These are phyloP conservation scores for Neocatenulostroma microsporum DNA, from an alignment of 2,329 filamentous ascomycete genomes.

Conservation along the genomic window DNA sequence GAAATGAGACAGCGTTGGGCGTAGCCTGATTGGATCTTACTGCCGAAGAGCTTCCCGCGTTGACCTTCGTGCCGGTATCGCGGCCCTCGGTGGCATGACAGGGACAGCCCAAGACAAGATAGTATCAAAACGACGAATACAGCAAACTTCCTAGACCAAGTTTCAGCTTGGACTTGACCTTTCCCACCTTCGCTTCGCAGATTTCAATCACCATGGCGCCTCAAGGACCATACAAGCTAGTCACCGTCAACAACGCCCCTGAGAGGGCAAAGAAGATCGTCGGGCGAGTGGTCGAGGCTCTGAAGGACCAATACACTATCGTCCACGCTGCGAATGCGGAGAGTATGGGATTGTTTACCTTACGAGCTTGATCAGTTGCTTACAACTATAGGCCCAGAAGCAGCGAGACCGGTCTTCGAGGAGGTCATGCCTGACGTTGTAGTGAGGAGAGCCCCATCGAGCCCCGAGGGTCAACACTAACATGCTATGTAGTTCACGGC, in stretches of 20 bases:
- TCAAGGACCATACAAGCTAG: slow-evolving; percentile 52
- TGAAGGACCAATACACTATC: slow-evolving; percentile 59
- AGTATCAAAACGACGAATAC: no score
- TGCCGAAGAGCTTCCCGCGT: no score
- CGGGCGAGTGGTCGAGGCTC: slow-evolving; percentile 51
- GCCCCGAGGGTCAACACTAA: not conserved
- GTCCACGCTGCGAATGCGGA: slow-evolving; percentile 55
- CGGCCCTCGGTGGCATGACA: no score
- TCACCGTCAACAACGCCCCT: slow-evolving; percentile 61
- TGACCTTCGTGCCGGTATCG: no score
- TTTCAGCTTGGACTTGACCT: no score
- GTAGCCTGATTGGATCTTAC: no score
- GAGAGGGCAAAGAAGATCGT: slow-evolving; percentile 57
- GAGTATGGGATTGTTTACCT: no score
- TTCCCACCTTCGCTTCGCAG: no score
- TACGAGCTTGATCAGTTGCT: slow-evolving; percentile 1
- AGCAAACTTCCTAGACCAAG: no score
- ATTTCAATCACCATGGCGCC: no score
- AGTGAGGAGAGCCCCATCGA: slow-evolving; percentile 33
- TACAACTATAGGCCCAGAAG: slow-evolving; percentile 10
- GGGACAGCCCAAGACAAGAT: no score
- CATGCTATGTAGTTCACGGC: slow-evolving; percentile 49
- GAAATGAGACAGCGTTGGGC: no score
- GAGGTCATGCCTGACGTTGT: slow-evolving; percentile 31
- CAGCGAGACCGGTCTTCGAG: slow-evolving; percentile 9